phyloP scores from a whole-genome alignment of 169 alveolate species.

The Cryptosporidium andersoni region DNA sequence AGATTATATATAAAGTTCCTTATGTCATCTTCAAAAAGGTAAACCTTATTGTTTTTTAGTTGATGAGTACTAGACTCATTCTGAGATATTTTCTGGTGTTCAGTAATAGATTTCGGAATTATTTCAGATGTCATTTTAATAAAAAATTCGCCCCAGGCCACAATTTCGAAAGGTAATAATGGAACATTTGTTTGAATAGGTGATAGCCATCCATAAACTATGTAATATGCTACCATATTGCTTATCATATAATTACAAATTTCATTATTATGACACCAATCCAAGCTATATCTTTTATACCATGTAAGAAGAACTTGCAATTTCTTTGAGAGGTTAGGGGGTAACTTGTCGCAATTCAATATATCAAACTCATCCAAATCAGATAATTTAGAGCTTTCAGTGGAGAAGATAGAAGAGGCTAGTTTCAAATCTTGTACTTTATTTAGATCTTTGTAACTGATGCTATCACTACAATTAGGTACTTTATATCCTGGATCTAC shows the following conservation, averaged over 20 bases:
- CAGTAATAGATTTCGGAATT: constrained; percentile 57
- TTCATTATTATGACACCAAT: constrained; percentile 63
- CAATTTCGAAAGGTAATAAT: constrained; percentile 83
- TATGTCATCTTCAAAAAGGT: constrained; percentile 71
- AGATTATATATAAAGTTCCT: constrained; percentile 50
- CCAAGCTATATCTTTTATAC: constrained; percentile 37
- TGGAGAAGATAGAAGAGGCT: background rate
- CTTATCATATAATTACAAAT: constrained; percentile 53
- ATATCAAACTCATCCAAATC: background rate
- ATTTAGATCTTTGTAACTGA: background rate
- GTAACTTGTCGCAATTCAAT: constrained; percentile 8
- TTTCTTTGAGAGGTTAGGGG: constrained; percentile 14
- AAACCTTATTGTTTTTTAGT: constrained; percentile 63
- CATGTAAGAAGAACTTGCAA: constrained; percentile 25
- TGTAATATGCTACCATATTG: constrained; percentile 25
- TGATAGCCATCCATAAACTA: constrained; percentile 20
- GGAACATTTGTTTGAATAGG: constrained; percentile 78
- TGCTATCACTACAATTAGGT: background rate
- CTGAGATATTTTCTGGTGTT: constrained; percentile 68
- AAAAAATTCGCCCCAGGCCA: constrained; percentile 81
- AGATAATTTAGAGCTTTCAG: too few species aligned
- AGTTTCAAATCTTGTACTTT: background rate
- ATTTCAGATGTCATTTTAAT: constrained; percentile 66
- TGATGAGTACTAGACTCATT: constrained; percentile 76
- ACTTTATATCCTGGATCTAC: background rate